These are phyloP conservation scores for Ogataea haglerorum DNA, from an alignment of 805 yeast species.

Conservation along the genomic window DNA sequence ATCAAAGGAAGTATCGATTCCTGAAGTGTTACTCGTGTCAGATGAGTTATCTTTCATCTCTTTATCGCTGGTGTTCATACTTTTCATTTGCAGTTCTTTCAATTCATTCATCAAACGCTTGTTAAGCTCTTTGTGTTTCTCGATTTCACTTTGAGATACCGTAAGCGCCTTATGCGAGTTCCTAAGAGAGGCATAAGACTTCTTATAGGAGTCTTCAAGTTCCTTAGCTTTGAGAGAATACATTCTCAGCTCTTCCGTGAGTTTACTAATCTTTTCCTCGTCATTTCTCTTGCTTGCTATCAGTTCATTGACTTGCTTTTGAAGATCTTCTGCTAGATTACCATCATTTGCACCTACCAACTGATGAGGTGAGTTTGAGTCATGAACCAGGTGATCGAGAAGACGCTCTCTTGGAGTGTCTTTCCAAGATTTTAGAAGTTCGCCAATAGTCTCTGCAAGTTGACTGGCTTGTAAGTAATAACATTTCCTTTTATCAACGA, in stretches of 20 bases:
- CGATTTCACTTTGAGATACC: conserved; percentile 68
- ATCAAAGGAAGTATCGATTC: conserved; percentile 16
- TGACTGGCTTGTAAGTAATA: too few species aligned
- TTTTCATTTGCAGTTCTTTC: conserved; percentile 56
- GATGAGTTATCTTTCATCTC: conserved; percentile 23
- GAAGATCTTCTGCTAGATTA: conserved; percentile 35
- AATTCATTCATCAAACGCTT: conserved; percentile 59
- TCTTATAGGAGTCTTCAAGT: conserved; percentile 64
- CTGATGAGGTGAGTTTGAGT: conserved; percentile 12
- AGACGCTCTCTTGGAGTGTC: too few species aligned
- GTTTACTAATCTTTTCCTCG: conserved; percentile 25
- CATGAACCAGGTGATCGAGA: too few species aligned
- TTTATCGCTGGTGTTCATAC: conserved; percentile 12
- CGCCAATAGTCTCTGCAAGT: too few species aligned
- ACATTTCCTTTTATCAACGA: too few species aligned
- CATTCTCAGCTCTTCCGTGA: conserved; percentile 33
- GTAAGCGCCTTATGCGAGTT: conserved; percentile 74
- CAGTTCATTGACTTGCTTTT: conserved; percentile 55
- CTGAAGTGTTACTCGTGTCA: background rate
- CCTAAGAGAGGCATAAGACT: conserved; percentile 66
- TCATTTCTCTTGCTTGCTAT: conserved; percentile 40
- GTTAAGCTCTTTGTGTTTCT: conserved; percentile 53
- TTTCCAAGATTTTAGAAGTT: too few species aligned
- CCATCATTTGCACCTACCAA: conserved; percentile 9
- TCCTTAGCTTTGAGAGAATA: conserved; percentile 22